phyloP scores from a whole-genome alignment of 345 rosid genomes.

The Leavenworthia alabamica region DNA sequence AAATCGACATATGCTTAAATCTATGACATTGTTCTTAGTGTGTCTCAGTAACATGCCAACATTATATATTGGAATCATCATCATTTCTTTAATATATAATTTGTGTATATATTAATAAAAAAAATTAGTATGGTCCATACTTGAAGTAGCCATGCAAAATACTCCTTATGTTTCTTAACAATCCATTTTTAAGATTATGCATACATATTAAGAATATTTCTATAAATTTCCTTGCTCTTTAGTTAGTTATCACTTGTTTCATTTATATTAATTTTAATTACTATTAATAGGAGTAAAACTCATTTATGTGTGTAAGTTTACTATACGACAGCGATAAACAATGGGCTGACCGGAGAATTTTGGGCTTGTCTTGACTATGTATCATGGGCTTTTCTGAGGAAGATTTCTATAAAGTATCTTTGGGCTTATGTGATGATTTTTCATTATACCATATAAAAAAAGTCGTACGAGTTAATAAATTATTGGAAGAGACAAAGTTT shows the following conservation, averaged over 20 bases:
- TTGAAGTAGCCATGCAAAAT: too few relatives aligned
- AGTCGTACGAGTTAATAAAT: not conserved
- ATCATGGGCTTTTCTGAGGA: not conserved
- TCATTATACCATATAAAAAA: not conserved
- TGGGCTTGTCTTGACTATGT: not conserved
- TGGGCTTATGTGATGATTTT: not conserved
- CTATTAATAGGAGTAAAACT: too few relatives aligned
- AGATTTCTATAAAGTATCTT: not conserved
- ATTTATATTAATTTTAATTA: too few relatives aligned
- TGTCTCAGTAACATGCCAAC: slow-evolving; percentile 10
- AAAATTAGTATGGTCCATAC: too few relatives aligned
- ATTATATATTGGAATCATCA: not conserved
- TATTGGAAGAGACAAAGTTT: not conserved
- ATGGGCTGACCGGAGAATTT: not conserved
- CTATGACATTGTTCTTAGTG: slow-evolving; percentile 23
- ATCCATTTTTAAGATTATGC: too few relatives aligned
- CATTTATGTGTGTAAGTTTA: not conserved
- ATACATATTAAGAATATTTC: too few relatives aligned
- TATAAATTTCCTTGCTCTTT: too few relatives aligned
- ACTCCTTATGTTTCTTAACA: too few relatives aligned
- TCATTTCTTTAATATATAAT: not conserved
- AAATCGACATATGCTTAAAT: slow-evolving; percentile 17
- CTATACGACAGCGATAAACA: not conserved
- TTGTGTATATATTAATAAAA: too few relatives aligned
- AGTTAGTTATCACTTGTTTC: too few relatives aligned